Evolutionary conservation across 331 rosid species (phyloP).

Genomic region (Cydonia oblonga): DNA sequence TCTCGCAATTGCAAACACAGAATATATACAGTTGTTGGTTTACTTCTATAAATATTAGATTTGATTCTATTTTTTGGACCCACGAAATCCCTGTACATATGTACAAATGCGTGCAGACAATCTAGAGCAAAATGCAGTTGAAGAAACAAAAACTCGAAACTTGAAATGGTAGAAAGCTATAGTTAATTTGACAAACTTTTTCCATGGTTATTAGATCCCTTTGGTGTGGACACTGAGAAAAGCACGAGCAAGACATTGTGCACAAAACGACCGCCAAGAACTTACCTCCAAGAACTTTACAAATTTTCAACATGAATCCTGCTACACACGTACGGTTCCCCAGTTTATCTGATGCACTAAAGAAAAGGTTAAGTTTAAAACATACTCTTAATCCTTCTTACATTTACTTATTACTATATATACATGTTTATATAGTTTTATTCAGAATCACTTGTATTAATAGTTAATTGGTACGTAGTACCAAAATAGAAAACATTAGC

Average conservation of each 20-base stretch:
- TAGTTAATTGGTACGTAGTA: not conserved
- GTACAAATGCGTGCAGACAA: not conserved
- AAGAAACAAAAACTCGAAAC: not conserved
- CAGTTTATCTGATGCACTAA: not conserved
- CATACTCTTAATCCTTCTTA: not conserved
- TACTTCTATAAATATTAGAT: not conserved
- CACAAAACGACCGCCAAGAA: not conserved
- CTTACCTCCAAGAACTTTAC: not conserved
- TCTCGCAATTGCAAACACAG: not conserved
- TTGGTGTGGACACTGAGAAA: not conserved
- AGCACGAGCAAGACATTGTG: slow-evolving; percentile 1
- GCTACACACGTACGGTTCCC: not conserved
- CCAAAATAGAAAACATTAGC: not conserved
- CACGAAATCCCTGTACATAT: not conserved
- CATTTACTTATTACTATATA: not conserved
- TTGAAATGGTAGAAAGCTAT: not conserved
- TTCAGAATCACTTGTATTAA: not conserved
- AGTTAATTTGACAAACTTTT: not conserved
- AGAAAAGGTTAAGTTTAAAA: not conserved
- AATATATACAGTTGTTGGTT: not conserved
- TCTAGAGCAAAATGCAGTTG: not conserved
- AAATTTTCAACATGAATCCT: not conserved
- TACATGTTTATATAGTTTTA: not conserved
- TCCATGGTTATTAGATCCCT: not conserved
- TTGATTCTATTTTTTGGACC: not conserved